Conservation (phyloP, 129 eudicot genomes). For the Saussurea involucrata region DNA sequence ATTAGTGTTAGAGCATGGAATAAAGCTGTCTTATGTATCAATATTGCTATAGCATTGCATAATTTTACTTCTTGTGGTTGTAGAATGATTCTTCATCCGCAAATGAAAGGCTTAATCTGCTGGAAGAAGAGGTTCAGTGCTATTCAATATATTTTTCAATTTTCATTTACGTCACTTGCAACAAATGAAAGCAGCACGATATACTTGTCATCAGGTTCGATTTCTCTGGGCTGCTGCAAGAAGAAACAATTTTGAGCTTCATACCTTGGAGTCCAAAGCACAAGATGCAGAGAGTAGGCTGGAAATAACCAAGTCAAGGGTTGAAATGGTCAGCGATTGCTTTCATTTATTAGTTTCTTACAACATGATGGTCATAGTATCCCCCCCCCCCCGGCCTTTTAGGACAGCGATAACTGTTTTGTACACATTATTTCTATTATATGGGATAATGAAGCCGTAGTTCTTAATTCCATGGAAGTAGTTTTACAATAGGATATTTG, state of each 20-base stretch:
- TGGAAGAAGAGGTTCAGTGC: conserved; percentile 73
- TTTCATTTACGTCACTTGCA: neutral
- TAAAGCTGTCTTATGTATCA: neutral
- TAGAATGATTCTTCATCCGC: conserved; percentile 46
- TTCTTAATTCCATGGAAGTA: neutral
- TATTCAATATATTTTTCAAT: neutral
- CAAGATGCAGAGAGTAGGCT: conserved; percentile 60
- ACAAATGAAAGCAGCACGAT: conserved; percentile 14
- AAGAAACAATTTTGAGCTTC: conserved; percentile 64
- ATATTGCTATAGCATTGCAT: neutral
- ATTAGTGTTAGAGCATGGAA: neutral
- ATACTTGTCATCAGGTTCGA: conserved; percentile 52
- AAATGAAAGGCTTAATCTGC: conserved; percentile 41
- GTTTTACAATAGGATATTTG: neutral
- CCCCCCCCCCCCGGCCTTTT: neutral
- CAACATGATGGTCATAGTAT: neutral
- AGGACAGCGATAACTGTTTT: too few species aligned
- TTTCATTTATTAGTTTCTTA: neutral
- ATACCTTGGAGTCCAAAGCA: conserved; percentile 50
- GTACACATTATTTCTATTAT: neutral
- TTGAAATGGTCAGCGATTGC: conserved; percentile 49
- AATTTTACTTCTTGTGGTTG: conserved; percentile 6
- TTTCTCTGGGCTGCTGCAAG: conserved; percentile 70
- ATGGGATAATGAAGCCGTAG: neutral
- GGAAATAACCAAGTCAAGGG: conserved; percentile 43